Evolutionary conservation across 495 filamentous ascomycete genomes (phyloP).

Genomic region (Penicillium ochrochloron): DNA sequence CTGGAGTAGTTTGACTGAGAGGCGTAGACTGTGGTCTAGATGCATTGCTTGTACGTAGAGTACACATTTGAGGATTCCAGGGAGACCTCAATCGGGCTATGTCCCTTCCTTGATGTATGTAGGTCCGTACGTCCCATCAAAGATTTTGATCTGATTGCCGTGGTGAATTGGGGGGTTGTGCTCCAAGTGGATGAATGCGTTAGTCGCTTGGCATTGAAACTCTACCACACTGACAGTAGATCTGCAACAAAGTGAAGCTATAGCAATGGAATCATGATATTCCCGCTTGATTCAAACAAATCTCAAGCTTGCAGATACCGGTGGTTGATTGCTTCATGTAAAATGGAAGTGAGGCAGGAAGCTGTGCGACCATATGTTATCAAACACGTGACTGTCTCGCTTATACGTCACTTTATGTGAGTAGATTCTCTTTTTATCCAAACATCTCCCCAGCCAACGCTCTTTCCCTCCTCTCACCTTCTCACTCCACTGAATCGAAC

Average conservation of each 20-base stretch:
- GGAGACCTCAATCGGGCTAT: not conserved
- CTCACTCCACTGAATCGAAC: not conserved
- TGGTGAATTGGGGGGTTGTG: not conserved
- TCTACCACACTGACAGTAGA: not conserved
- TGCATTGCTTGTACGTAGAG: constrained; percentile 6
- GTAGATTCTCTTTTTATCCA: not conserved
- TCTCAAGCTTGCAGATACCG: not conserved
- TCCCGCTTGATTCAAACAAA: not conserved
- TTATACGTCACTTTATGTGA: not conserved
- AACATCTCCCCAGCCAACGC: not conserved
- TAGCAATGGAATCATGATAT: not conserved
- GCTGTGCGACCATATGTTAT: not conserved
- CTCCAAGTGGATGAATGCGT: not conserved
- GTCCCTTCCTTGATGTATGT: not conserved
- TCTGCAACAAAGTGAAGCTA: too few species aligned
- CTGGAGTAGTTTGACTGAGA: constrained; percentile 9
- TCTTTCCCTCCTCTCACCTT: not conserved
- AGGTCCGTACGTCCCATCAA: not conserved
- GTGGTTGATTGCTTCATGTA: not conserved
- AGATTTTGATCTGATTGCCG: not conserved
- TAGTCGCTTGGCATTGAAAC: not conserved
- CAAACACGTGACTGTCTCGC: not conserved
- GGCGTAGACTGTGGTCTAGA: constrained; percentile 15
- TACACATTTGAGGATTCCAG: not conserved
- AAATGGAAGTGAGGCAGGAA: not conserved